Percentiles rank a stretch among this genome's conserved stretches.
Conservation (phyloP, 257 asterid genomes). For the Perilla frutescens region DNA sequence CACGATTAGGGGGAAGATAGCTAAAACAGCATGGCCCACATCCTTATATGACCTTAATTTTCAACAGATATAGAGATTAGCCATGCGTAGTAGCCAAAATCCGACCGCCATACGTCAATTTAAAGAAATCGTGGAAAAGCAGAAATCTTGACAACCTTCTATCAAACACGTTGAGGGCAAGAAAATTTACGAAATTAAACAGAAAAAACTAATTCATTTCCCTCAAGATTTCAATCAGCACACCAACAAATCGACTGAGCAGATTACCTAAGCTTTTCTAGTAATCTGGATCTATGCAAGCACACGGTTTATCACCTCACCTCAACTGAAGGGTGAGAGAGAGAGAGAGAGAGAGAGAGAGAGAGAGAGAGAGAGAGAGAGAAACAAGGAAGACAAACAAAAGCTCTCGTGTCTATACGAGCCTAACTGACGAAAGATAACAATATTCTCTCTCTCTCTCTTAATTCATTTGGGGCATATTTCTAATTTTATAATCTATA, state of each 20-base stretch:
- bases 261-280: constrained; percentile 1
- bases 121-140: neutral
- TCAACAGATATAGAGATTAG: constrained; percentile 21
- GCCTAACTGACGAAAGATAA: constrained; percentile 17
- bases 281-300: constrained; percentile 19
- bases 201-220: neutral
- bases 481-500: too few relatives aligned
- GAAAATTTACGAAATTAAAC: neutral
- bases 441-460: constrained; percentile 4
- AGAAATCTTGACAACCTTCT: neutral
- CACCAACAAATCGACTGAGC: neutral
- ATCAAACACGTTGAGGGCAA: neutral
- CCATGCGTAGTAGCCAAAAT: neutral
- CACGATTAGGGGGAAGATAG: constrained; percentile 20
- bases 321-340: neutral
- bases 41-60: neutral
- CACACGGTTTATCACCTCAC: constrained; percentile 21
- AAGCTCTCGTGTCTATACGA: constrained; percentile 18
- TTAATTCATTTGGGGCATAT: too few relatives aligned
- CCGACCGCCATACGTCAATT: neutral
- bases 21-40: constrained; percentile 23
- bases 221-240: neutral
- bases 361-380: constrained; percentile 2
- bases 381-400: constrained; percentile 21
- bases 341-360: neutral